A percentile compares a stretch with the other conserved stretches of the same genome.
phyloP scores from a whole-genome alignment of 768 basidiomycete species.

The Amanita fuliginea region DNA sequence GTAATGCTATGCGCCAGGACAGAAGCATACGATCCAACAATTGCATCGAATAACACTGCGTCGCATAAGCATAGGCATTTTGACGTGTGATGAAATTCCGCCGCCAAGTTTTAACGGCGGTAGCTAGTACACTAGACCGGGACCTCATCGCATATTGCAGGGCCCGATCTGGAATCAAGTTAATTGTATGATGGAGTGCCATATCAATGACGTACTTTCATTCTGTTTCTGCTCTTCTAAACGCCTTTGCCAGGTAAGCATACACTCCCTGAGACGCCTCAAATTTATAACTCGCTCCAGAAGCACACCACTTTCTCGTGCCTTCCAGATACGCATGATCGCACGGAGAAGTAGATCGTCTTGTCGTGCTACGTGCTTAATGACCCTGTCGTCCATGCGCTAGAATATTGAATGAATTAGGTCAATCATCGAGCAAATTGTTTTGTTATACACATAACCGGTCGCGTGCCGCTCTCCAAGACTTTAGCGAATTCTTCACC shows the following conservation, averaged over 20 bases:
- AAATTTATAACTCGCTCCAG: slow-evolving; percentile 40
- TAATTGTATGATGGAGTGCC: background rate
- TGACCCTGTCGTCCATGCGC: slow-evolving; percentile 45
- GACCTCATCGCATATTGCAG: slow-evolving; percentile 36
- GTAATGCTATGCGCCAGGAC: slow-evolving; percentile 45
- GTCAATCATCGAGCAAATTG: background rate
- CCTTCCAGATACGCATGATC: slow-evolving; percentile 54
- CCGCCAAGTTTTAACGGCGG: slow-evolving; percentile 35
- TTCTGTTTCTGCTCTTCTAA: slow-evolving; percentile 25
- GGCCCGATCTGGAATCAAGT: slow-evolving; percentile 28
- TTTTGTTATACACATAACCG: slow-evolving; percentile 35
- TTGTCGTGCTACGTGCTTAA: slow-evolving; percentile 44
- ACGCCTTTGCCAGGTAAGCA: slow-evolving; percentile 39
- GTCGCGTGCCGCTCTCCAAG: slow-evolving; percentile 45
- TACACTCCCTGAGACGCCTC: slow-evolving; percentile 33
- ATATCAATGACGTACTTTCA: slow-evolving; percentile 29
- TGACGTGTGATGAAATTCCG: slow-evolving; percentile 29
- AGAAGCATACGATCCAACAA: slow-evolving; percentile 31
- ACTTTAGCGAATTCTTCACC: slow-evolving; percentile 33
- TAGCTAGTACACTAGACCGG: slow-evolving; percentile 25
- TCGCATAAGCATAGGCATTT: slow-evolving; percentile 36
- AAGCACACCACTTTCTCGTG: slow-evolving; percentile 49
- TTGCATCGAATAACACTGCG: slow-evolving; percentile 33
- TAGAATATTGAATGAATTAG: slow-evolving; percentile 15
- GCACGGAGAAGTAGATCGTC: slow-evolving; percentile 49